Evolutionary conservation across 2,329 filamentous ascomycete genomes (phyloP), one percentile per base, ranked within the genome.

Genomic region (Alternaria brassicicola): DNA sequence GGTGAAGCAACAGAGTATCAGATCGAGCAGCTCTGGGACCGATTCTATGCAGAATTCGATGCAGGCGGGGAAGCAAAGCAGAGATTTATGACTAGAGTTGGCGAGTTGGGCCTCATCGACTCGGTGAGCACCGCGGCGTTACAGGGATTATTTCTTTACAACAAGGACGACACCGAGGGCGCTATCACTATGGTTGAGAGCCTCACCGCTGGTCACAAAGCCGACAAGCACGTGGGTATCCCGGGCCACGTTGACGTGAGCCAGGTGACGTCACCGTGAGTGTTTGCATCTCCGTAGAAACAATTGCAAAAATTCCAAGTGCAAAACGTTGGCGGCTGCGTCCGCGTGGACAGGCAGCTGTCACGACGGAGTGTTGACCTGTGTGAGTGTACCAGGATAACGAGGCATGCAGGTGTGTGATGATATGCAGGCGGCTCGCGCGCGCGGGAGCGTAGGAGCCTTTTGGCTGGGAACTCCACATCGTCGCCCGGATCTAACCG

Each of bases 81-180:
- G 67, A 81, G 84, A 17, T 98, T 99, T 79, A 78, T 98, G 63
- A 73, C 82, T 21, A 86, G 86, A 60, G 84, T 96, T 12, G 84
- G 87, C 42, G 83, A 88, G 47, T 80, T 95, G 15, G 89, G 89
- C 0, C 78, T 97, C 25, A 86, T 96, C 52, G 85, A 87, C 17
- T 82, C 85, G 50, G 82, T 92, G 15, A 98, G 93, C 75, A 93
- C 94, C 4, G 95, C 95, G 26, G 92, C 93, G 21, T 87, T 99
- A 28, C 95, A 99, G 78, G 95, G 95, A 0, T 79, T 99, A 42
- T 99, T 99, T 77, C 78, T 98, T 76, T 96, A 96, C 76, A 96
- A 98, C 79, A 99, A 99, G 80, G 90, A 89, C 63, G 86, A 96
- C 68, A 90, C 93, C 82, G 84, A 93, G 65, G 93, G 94, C 2